Percentiles rank a stretch among this genome's conserved stretches.
Evolutionary conservation across 352 stramenopile genomes (phyloP).

Genomic region (Phytophthora palmivora): DNA sequence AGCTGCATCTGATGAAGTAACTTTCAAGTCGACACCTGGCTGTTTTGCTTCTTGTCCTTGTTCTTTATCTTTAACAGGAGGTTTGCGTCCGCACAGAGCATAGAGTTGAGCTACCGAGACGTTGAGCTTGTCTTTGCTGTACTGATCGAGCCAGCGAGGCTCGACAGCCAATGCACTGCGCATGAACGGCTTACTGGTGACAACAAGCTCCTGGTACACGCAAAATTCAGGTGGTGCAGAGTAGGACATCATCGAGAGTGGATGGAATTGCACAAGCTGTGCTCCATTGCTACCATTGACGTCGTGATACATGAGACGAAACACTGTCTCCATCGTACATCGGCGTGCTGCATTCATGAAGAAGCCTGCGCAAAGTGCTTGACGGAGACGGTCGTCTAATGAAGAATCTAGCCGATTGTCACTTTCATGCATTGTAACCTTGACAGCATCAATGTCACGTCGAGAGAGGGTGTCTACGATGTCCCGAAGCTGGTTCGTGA

Average conservation of each 20-base stretch:
- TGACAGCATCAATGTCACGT: constrained; percentile 40
- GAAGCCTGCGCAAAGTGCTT: too few species aligned
- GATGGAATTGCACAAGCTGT: constrained; percentile 75
- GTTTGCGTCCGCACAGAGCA: too few species aligned
- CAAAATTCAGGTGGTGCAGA: constrained; percentile 57
- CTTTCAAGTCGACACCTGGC: background rate
- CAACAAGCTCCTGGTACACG: constrained; percentile 81
- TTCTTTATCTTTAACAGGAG: constrained; percentile 12
- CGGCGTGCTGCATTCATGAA: too few species aligned
- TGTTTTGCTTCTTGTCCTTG: constrained; percentile 5
- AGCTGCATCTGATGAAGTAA: background rate
- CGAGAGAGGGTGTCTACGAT: constrained; percentile 48
- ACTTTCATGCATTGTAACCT: background rate
- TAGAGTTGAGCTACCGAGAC: constrained; percentile 48
- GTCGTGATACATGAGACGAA: too few species aligned
- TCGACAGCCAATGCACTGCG: constrained; percentile 61
- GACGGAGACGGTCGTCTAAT: too few species aligned
- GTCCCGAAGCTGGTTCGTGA: constrained; percentile 68
- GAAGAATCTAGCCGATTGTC: too few species aligned
- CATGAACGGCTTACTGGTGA: constrained; percentile 81
- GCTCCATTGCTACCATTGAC: constrained; percentile 26
- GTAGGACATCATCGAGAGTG: constrained; percentile 61
- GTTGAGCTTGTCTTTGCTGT: constrained; percentile 37
- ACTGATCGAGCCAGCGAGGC: constrained; percentile 57
- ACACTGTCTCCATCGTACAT: too few species aligned